These are phyloP conservation scores for Fusarium sp. DNA, from an alignment of 2,329 filamentous ascomycete genomes.

Conservation along the genomic window DNA sequence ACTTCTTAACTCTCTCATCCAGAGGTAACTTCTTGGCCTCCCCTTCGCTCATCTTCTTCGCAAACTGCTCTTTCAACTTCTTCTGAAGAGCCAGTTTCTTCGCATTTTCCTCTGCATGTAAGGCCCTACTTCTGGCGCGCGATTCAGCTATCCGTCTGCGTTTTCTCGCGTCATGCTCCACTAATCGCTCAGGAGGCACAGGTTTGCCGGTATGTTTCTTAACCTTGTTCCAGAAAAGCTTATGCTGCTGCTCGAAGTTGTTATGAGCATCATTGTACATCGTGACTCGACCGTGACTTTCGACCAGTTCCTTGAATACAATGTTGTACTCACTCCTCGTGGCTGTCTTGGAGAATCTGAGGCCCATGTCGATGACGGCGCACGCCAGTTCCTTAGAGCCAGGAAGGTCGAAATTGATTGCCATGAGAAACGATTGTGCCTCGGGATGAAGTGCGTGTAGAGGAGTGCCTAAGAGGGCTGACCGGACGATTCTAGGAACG, in stretches of 20 bases:
- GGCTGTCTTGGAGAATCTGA: conserved; percentile 21
- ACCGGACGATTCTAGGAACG: conserved; percentile 6
- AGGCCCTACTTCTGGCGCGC: background rate
- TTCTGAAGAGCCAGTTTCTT: conserved; percentile 3
- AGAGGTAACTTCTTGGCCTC: conserved; percentile 33
- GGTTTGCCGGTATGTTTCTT: conserved; percentile 11
- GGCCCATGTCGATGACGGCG: conserved; percentile 30
- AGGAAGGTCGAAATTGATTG: conserved; percentile 4
- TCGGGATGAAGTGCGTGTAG: background rate
- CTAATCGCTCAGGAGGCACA: conserved; percentile 18
- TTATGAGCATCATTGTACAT: conserved; percentile 12
- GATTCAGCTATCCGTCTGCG: background rate
- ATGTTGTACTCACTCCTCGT: conserved; percentile 28
- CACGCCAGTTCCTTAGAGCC: conserved; percentile 13
- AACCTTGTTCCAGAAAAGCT: conserved; percentile 27
- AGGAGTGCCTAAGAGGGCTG: background rate
- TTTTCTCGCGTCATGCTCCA: background rate
- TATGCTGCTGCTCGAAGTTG: conserved; percentile 6
- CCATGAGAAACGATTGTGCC: conserved; percentile 23
- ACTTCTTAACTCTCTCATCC: conserved; percentile 34
- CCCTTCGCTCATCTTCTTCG: conserved; percentile 36
- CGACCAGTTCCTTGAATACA: conserved; percentile 16
- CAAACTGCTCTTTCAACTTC: conserved; percentile 23
- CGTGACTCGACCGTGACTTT: background rate
- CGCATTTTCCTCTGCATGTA: conserved; percentile 1